A percentile compares a stretch with the other conserved stretches of the same genome.
phyloP scores from a whole-genome alignment of 768 basidiomycete genomes.

The Phlebiopsis flavidoalba region DNA sequence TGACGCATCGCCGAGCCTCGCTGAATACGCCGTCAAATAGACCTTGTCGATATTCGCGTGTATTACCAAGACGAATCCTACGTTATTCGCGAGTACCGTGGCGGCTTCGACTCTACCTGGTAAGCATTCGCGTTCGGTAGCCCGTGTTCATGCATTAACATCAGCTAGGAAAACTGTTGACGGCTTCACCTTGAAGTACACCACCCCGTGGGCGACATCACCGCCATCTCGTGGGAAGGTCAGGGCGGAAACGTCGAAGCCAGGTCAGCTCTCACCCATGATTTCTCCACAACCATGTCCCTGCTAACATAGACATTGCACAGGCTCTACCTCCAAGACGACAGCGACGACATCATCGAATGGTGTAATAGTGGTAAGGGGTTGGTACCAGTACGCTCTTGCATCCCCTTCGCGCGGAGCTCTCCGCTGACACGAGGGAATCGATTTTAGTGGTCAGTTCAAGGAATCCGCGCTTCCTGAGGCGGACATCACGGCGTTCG shows the following conservation, averaged over 20 bases:
- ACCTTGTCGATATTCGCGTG: background rate
- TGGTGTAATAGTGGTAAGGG: background rate
- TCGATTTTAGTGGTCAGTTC: background rate
- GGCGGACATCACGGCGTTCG: slow-evolving; percentile 3
- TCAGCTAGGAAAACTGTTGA: background rate
- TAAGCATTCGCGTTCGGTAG: background rate
- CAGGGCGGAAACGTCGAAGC: background rate
- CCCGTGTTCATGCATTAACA: background rate
- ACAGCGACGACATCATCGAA: slow-evolving; percentile 3
- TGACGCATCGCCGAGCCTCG: background rate
- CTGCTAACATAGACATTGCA: too few species aligned
- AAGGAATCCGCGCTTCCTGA: background rate
- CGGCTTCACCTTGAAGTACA: background rate
- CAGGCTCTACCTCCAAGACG: slow-evolving; percentile 4
- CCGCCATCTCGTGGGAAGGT: slow-evolving; percentile 1
- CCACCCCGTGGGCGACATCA: slow-evolving; percentile 4
- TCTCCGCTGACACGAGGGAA: too few species aligned
- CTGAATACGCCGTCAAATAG: background rate
- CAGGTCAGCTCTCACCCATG: background rate
- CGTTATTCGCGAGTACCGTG: slow-evolving; percentile 1
- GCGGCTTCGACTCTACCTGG: background rate
- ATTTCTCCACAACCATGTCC: background rate
- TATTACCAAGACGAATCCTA: slow-evolving; percentile 4
- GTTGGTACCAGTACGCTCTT: background rate
- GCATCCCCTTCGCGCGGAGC: background rate